phyloP scores from a whole-genome alignment of 2,329 filamentous ascomycete genomes.

The Cadophora sp. region DNA sequence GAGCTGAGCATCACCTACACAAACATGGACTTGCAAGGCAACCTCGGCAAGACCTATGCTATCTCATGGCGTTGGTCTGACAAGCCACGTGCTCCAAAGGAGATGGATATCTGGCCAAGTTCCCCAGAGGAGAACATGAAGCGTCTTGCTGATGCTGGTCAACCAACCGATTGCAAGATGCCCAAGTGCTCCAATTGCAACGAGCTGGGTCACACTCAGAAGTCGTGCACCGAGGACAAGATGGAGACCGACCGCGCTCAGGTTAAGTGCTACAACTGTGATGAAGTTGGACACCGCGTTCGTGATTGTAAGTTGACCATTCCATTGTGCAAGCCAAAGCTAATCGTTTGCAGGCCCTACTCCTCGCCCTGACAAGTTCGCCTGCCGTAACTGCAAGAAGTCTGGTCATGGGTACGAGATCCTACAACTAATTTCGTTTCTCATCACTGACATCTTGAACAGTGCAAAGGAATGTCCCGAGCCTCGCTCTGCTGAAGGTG shows the following conservation, averaged over 20 bases:
- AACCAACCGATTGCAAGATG: slow-evolving; percentile 64
- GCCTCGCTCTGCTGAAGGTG: slow-evolving; percentile 47
- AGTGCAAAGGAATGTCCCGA: slow-evolving; percentile 51
- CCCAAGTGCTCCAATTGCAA: slow-evolving; percentile 57
- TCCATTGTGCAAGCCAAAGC: not conserved
- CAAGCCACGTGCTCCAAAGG: slow-evolving; percentile 63
- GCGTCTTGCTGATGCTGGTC: slow-evolving; percentile 71
- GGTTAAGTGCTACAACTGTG: slow-evolving; percentile 71
- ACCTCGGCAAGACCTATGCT: slow-evolving; percentile 68
- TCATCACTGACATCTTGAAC: not conserved
- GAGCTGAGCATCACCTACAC: slow-evolving; percentile 63
- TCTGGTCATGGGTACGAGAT: slow-evolving; percentile 38
- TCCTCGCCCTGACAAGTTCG: slow-evolving; percentile 68
- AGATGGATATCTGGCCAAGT: slow-evolving; percentile 66
- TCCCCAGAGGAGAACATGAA: slow-evolving; percentile 64
- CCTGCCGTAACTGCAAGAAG: slow-evolving; percentile 71
- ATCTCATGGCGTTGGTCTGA: slow-evolving; percentile 67
- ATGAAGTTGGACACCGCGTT: slow-evolving; percentile 67
- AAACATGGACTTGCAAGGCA: slow-evolving; percentile 76
- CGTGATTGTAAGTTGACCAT: slow-evolving; percentile 66
- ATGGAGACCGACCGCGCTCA: slow-evolving; percentile 54
- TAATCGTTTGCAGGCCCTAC: slow-evolving; percentile 52
- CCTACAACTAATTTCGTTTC: not conserved
- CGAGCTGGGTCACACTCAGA: slow-evolving; percentile 62
- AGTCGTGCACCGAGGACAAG: slow-evolving; percentile 65